These are phyloP conservation scores for Gymnopilus dilepis DNA, from an alignment of 768 basidiomycete species.

Conservation along the genomic window DNA sequence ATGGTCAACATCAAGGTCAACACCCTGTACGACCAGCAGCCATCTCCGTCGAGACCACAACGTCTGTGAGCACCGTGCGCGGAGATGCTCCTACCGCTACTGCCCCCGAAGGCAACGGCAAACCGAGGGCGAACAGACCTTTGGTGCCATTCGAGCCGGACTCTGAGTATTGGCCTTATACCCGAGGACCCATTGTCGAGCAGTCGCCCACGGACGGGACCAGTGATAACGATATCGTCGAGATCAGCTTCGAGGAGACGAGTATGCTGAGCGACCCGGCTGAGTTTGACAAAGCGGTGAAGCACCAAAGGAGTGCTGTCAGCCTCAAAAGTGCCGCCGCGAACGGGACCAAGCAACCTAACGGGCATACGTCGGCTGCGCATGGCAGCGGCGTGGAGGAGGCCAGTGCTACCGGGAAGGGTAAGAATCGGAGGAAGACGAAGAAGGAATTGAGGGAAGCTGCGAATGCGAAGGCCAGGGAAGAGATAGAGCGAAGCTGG, in stretches of 20 bases:
- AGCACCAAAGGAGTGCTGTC: slow-evolving; percentile 35
- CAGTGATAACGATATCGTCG: slow-evolving; percentile 68
- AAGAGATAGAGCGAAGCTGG: slow-evolving; percentile 67
- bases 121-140: slow-evolving; percentile 37
- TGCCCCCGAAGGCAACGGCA: slow-evolving; percentile 16
- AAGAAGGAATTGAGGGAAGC: slow-evolving; percentile 35
- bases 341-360: slow-evolving; percentile 11
- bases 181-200: slow-evolving; percentile 45
- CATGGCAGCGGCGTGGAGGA: slow-evolving; percentile 14
- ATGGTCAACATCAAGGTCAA: slow-evolving; percentile 19
- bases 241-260: slow-evolving; percentile 77
- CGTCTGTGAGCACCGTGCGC: slow-evolving; percentile 29
- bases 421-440: slow-evolving; percentile 37
- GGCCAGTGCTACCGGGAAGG: slow-evolving; percentile 35
- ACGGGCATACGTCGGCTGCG: slow-evolving; percentile 11
- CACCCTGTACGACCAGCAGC: slow-evolving; percentile 18
- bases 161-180: slow-evolving; percentile 76
- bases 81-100: slow-evolving; percentile 3
- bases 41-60: slow-evolving; percentile 29
- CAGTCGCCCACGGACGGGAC: slow-evolving; percentile 34
- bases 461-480: slow-evolving; percentile 39
- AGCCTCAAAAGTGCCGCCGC: slow-evolving; percentile 20
- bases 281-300: slow-evolving; percentile 51
- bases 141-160: slow-evolving; percentile 68
- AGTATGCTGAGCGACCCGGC: slow-evolving; percentile 73